These are phyloP conservation scores for Penicillium pulvis DNA, from an alignment of 495 filamentous ascomycete species.

Conservation along the genomic window DNA sequence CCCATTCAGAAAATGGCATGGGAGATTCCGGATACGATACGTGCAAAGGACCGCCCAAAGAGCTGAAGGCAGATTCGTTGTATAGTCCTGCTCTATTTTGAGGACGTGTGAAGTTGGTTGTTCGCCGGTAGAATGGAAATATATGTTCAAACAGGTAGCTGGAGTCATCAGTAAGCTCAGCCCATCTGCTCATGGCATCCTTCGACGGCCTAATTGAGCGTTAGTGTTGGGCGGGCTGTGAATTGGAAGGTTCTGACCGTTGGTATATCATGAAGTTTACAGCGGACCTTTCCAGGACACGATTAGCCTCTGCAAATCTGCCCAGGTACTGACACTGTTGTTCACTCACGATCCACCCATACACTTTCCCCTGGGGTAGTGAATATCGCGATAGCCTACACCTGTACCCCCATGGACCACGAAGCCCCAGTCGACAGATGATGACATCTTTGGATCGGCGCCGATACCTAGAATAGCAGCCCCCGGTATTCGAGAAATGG, in stretches of 20 bases:
- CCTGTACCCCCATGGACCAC: slow-evolving; percentile 35
- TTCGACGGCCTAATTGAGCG: slow-evolving; percentile 32
- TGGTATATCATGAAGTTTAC: slow-evolving; percentile 43
- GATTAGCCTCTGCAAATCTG: background rate
- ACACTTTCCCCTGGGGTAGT: slow-evolving; percentile 43
- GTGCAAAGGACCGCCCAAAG: slow-evolving; percentile 31
- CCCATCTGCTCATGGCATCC: slow-evolving; percentile 46
- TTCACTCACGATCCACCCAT: slow-evolving; percentile 40
- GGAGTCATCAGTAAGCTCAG: slow-evolving; percentile 46
- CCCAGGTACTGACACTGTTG: background rate
- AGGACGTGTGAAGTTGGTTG: slow-evolving; percentile 33
- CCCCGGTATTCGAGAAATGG: slow-evolving; percentile 49
- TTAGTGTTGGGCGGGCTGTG: background rate
- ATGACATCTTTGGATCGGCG: slow-evolving; percentile 28
- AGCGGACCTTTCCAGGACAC: slow-evolving; percentile 24
- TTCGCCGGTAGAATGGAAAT: slow-evolving; percentile 44
- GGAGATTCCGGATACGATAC: slow-evolving; percentile 36
- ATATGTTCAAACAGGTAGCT: slow-evolving; percentile 47
- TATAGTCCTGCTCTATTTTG: slow-evolving; percentile 18
- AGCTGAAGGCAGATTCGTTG: slow-evolving; percentile 29
- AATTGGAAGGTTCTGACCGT: slow-evolving; percentile 18
- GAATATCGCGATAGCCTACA: slow-evolving; percentile 37
- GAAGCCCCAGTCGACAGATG: slow-evolving; percentile 54
- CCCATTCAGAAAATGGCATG: slow-evolving; percentile 38
- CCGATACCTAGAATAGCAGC: slow-evolving; percentile 36